phyloP scores from a whole-genome alignment of 129 eudicot genomes.

The Flaveria ramosissima region DNA sequence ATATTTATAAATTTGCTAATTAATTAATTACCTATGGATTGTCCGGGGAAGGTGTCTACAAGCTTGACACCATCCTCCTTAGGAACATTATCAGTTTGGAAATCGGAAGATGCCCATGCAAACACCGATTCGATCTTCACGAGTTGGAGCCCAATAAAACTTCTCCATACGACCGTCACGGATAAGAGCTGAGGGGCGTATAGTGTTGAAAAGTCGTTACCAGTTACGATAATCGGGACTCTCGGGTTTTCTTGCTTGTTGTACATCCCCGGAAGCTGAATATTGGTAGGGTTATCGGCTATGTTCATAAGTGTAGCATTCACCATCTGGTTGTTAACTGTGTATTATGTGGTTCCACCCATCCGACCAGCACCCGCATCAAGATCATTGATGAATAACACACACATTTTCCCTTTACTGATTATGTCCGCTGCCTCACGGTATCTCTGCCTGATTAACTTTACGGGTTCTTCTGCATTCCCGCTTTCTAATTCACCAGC shows the following conservation, averaged over 20 bases:
- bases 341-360: conserved; percentile 69
- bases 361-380: conserved; percentile 74
- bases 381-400: conserved; percentile 68
- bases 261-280: conserved; percentile 78
- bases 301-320: conserved; percentile 76
- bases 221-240: conserved; percentile 65
- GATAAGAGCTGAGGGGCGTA: conserved; percentile 73
- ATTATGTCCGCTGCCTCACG: conserved; percentile 80
- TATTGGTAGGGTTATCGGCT: conserved; percentile 70
- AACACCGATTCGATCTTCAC: conserved; percentile 67
- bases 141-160: conserved; percentile 76
- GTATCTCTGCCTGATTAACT: conserved; percentile 67
- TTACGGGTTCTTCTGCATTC: conserved; percentile 75
- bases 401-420: conserved; percentile 68
- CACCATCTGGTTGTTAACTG: conserved; percentile 77
- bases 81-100: conserved; percentile 49
- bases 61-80: conserved; percentile 48
- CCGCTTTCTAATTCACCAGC: conserved; percentile 81
- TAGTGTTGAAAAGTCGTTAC: conserved; percentile 66
- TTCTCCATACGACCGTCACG: conserved; percentile 82
- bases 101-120: conserved; percentile 62
- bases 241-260: conserved; percentile 68
- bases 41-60: conserved; percentile 67
- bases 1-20: too few relatives aligned
- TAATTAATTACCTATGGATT: conserved; percentile 55